These are phyloP conservation scores for Solanum microdontum DNA, from an alignment of 257 asterid genomes.

Conservation along the genomic window DNA sequence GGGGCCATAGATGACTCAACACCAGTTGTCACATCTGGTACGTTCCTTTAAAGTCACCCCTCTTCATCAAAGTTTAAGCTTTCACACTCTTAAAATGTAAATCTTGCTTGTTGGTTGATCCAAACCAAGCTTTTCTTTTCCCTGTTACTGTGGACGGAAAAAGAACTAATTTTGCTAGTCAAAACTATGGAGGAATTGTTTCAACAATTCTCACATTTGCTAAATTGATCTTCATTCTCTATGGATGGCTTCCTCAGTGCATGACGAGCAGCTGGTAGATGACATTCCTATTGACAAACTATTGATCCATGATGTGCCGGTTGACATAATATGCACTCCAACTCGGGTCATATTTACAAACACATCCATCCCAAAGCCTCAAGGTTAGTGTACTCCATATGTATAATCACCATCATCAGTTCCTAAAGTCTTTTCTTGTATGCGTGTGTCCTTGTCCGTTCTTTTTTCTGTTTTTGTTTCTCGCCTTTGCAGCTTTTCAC, in stretches of 20 bases:
- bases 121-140: not conserved
- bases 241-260: conserved; percentile 39
- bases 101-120: not conserved
- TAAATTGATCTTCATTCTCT: not conserved
- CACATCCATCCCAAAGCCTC: conserved; percentile 84
- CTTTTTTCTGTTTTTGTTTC: not conserved
- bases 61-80: not conserved
- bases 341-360: conserved; percentile 67
- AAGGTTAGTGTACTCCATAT: conserved; percentile 34
- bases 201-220: not conserved
- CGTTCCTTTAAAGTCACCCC: not conserved
- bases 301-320: conserved; percentile 81
- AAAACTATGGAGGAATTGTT: not conserved
- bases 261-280: conserved; percentile 67
- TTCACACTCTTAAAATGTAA: not conserved
- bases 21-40: conserved; percentile 71
- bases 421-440: not conserved
- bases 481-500: not conserved
- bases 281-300: conserved; percentile 75
- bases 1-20: conserved; percentile 86
- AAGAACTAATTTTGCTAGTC: not conserved
- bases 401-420: not conserved
- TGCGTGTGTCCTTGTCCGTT: not conserved
- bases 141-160: not conserved
- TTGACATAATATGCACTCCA: conserved; percentile 89